Evolutionary conservation across 1,284 basidiomycete species (phyloP).

Genomic region (Ustilago cynodontis): DNA sequence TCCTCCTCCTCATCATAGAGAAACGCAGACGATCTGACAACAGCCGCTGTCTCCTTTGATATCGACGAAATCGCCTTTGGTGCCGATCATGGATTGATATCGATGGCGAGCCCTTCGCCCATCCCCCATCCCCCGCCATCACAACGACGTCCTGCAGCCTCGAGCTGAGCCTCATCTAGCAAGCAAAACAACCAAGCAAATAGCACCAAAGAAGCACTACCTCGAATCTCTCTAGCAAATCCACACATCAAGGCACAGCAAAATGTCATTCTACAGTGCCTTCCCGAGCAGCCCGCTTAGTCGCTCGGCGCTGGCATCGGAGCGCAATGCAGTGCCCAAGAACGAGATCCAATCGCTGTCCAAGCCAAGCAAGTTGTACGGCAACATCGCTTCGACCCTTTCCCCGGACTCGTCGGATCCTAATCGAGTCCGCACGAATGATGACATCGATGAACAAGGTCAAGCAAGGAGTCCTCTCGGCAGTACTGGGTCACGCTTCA

Average conservation of each 20-base stretch:
- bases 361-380: conserved; percentile 3
- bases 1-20: not conserved
- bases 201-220: no score
- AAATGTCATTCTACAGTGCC: conserved; percentile 43
- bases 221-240: not conserved
- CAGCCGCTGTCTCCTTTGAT: no score
- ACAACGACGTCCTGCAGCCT: not conserved
- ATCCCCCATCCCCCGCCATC: not conserved
- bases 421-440: not conserved
- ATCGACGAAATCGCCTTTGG: no score
- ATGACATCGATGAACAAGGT: not conserved
- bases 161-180: not conserved
- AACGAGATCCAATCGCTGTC: not conserved
- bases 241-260: not conserved
- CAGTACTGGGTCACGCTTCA: not conserved
- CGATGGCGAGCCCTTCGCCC: not conserved
- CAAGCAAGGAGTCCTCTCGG: not conserved
- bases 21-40: not conserved
- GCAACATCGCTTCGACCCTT: not conserved
- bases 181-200: no score
- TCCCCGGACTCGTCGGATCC: not conserved
- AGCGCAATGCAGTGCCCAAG: not conserved
- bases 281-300: conserved; percentile 52
- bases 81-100: conserved; percentile 1
- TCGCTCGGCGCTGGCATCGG: conserved; percentile 32